Evolutionary conservation across 1,139 yeast species (phyloP).

Genomic region (Pneumocystis murina): DNA sequence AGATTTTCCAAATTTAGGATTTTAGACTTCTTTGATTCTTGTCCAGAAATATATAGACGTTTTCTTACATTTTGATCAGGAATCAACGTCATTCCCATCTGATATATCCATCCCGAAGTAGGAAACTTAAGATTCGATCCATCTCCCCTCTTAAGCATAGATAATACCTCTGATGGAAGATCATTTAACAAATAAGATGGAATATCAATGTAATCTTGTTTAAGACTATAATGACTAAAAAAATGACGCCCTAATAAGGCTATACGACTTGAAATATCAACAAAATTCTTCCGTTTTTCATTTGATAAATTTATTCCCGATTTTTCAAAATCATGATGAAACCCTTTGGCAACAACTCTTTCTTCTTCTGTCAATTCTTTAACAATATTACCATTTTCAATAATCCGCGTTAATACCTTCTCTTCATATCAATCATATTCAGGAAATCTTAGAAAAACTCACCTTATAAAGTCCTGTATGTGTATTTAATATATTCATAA

Average conservation of each 20-base stretch:
- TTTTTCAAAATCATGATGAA: constrained; percentile 73
- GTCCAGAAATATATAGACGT: constrained; percentile 60
- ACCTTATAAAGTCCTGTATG: constrained; percentile 55
- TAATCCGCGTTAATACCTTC: constrained; percentile 34
- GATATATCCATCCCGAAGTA: constrained; percentile 53
- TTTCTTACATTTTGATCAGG: constrained; percentile 44
- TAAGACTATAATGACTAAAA: constrained; percentile 36
- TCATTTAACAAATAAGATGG: constrained; percentile 24
- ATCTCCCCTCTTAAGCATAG: constrained; percentile 4
- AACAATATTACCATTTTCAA: constrained; percentile 32
- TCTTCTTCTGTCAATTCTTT: constrained; percentile 50
- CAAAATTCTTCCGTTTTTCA: constrained; percentile 51
- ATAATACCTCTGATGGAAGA: constrained; percentile 15
- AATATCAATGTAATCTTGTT: constrained; percentile 22
- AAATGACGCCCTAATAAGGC: constrained; percentile 74
- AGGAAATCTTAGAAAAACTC: background rate
- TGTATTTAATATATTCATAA: constrained; percentile 85
- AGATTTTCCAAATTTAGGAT: constrained; percentile 43
- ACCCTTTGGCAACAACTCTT: constrained; percentile 60
- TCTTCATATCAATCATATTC: background rate
- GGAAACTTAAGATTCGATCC: constrained; percentile 38
- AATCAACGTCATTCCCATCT: constrained; percentile 47
- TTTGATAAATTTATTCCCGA: constrained; percentile 76
- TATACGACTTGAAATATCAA: constrained; percentile 64
- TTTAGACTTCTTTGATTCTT: constrained; percentile 41